Conservation (phyloP, 805 yeast species). For the Saccharomyces jurei region DNA sequence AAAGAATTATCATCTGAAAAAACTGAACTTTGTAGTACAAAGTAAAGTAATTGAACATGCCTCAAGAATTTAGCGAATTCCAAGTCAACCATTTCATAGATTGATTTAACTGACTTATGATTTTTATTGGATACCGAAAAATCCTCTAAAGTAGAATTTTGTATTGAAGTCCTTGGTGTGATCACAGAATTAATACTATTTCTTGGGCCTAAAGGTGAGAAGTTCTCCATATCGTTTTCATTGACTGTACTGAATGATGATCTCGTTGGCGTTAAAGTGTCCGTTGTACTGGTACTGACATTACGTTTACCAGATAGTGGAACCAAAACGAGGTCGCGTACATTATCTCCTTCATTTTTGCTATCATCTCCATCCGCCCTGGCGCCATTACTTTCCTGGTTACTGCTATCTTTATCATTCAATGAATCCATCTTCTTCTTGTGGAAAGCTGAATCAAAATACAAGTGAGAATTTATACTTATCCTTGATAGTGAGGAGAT, state of each 20-base stretch:
- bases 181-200: not conserved
- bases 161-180: not conserved
- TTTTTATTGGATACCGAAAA: not conserved
- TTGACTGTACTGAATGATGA: not conserved
- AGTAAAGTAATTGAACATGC: slow-evolving; percentile 25
- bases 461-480: slow-evolving; percentile 57
- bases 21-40: slow-evolving; percentile 19
- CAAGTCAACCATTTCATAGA: slow-evolving; percentile 16
- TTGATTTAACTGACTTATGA: not conserved
- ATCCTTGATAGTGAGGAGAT: slow-evolving; percentile 52
- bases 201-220: not conserved
- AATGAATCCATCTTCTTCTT: not conserved
- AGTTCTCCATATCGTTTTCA: not conserved
- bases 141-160: not conserved
- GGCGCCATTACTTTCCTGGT: slow-evolving; percentile 3
- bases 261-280: slow-evolving; percentile 5
- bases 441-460: slow-evolving; percentile 31
- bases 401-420: slow-evolving; percentile 4
- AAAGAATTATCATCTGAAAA: slow-evolving; percentile 23
- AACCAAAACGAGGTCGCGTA: not conserved
- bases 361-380: slow-evolving; percentile 4
- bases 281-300: slow-evolving; percentile 16
- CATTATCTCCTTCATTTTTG: not conserved
- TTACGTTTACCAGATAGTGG: slow-evolving; percentile 3
- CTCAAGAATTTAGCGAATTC: slow-evolving; percentile 27